Percentiles rank a stretch among this genome's conserved stretches.
phyloP scores from a whole-genome alignment of 371 early-diverging fungal species.

The Polyrhizophydium stewartii region DNA sequence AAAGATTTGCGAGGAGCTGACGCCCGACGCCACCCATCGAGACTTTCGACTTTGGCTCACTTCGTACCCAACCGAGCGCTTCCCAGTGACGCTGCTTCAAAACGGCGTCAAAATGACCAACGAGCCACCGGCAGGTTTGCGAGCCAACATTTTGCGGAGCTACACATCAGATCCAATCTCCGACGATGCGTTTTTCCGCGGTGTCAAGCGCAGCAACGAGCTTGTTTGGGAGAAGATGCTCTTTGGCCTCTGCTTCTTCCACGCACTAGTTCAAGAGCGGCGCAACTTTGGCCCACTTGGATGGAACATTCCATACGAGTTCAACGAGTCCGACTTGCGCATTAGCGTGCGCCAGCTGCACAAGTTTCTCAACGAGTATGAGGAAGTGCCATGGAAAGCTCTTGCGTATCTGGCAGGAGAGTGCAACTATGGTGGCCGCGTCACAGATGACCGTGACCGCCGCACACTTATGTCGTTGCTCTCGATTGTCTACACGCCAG shows the following conservation, averaged over 20 bases:
- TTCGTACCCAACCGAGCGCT: constrained; percentile 51
- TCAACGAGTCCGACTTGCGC: constrained; percentile 53
- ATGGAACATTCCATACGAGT: constrained; percentile 62
- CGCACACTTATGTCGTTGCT: constrained; percentile 47
- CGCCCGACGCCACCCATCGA: constrained; percentile 42
- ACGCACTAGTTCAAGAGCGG: constrained; percentile 55
- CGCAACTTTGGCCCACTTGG: constrained; percentile 59
- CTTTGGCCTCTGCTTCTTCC: constrained; percentile 58
- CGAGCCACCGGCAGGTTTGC: constrained; percentile 54
- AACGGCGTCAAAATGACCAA: constrained; percentile 63
- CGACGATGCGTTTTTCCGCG: constrained; percentile 47
- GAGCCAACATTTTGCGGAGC: constrained; percentile 45
- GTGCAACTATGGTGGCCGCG: constrained; percentile 59
- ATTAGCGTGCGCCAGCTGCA: constrained; percentile 53
- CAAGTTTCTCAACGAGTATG: constrained; percentile 56
- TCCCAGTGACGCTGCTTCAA: constrained; percentile 54
- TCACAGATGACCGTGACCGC: constrained; percentile 54
- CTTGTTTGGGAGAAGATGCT: constrained; percentile 48
- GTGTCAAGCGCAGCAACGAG: constrained; percentile 35
- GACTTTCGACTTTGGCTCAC: constrained; percentile 59
- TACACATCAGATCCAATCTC: constrained; percentile 53
- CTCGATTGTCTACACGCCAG: constrained; percentile 41
- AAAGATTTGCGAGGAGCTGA: constrained; percentile 56
- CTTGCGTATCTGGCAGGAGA: constrained; percentile 55
- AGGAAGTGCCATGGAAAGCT: constrained; percentile 54